A percentile compares a stretch with the other conserved stretches of the same genome.
Conservation (phyloP, 2,329 filamentous ascomycete species). For the Aureobasidium sp. region DNA sequence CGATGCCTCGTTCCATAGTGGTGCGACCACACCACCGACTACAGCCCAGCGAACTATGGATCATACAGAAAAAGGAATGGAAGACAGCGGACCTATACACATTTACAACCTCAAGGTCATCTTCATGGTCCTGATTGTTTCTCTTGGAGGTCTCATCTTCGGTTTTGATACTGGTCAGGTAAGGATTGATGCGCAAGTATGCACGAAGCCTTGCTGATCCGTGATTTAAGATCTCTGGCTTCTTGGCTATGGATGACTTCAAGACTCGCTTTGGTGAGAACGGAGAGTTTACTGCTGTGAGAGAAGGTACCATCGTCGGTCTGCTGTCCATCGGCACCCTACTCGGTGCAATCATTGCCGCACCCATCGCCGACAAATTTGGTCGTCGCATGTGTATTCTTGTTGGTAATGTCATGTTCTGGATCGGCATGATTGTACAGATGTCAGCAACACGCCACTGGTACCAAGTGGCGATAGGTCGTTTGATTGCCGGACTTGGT, state of each 20-base stretch:
- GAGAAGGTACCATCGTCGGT: constrained; percentile 71
- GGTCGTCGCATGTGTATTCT: constrained; percentile 70
- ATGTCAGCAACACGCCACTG: constrained; percentile 44
- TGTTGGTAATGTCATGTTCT: constrained; percentile 68
- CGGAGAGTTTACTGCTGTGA: constrained; percentile 61
- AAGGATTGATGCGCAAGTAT: background rate
- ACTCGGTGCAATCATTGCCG: constrained; percentile 63
- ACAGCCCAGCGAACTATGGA: background rate
- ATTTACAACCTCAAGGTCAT: constrained; percentile 39
- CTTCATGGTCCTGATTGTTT: constrained; percentile 63
- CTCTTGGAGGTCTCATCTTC: constrained; percentile 68
- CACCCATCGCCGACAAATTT: constrained; percentile 67
- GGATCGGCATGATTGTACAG: constrained; percentile 50
- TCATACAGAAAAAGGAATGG: constrained; percentile 9
- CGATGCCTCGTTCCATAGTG: constrained; percentile 9
- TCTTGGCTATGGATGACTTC: constrained; percentile 47
- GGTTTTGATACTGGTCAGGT: constrained; percentile 68
- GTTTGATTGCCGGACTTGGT: constrained; percentile 47
- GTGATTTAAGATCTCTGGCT: constrained; percentile 54
- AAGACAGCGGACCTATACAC: constrained; percentile 22
- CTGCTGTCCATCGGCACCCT: constrained; percentile 66
- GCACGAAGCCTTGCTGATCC: background rate
- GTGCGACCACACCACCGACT: constrained; percentile 7
- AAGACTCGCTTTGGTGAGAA: constrained; percentile 58
- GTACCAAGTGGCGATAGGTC: constrained; percentile 55